Evolutionary conservation across 345 rosid genomes (phyloP), one percentile per base, ranked within the genome.

Genomic region (Kandelia obovata): DNA sequence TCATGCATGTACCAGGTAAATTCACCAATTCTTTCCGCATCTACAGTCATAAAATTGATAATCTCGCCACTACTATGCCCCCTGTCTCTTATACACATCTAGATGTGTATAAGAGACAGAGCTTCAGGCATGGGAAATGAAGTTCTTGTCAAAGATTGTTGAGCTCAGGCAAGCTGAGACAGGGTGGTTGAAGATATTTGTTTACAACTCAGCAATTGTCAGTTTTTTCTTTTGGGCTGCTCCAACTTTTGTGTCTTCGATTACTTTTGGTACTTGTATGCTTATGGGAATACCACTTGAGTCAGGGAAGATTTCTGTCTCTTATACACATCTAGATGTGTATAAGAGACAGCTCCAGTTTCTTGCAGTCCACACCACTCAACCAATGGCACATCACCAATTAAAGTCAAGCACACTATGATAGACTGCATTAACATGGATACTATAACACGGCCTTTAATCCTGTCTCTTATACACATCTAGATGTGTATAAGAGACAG

Each of bases 41-140:
- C 83, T 28, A 80, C 73, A 10, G 80, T 72, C 80, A 80, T 80
- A 43, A 65, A 25, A 62, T 80, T 80, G 62, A 80, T 76, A 53
- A 76, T 80, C 37, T 76, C 80, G 5, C 83, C 83, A 52, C 80
- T 80, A n/a, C n/a, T n/a, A n/a, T n/a, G n/a, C n/a, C n/a, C n/a
- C n/a, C n/a, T n/a, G n/a, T n/a, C n/a, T n/a, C n/a, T n/a, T n/a
- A n/a, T n/a, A n/a, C n/a, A n/a, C n/a, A n/a, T n/a, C n/a, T n/a
- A n/a, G n/a, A n/a, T n/a, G n/a, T n/a, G n/a, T n/a, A n/a, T n/a
- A n/a, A n/a, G n/a, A n/a, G n/a, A n/a, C n/a, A n/a, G n/a, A 80
- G 62, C 80, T 76, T 63, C 83, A 80, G 60, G 83, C 73, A 25
- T 80, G 83, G 83, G 83, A 80, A 65, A 76, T 76, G 75, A 80